Base-by-base conservation (phyloP, 2,329 filamentous ascomycete genomes). In the Apiospora rasikravindrae region DNA sequence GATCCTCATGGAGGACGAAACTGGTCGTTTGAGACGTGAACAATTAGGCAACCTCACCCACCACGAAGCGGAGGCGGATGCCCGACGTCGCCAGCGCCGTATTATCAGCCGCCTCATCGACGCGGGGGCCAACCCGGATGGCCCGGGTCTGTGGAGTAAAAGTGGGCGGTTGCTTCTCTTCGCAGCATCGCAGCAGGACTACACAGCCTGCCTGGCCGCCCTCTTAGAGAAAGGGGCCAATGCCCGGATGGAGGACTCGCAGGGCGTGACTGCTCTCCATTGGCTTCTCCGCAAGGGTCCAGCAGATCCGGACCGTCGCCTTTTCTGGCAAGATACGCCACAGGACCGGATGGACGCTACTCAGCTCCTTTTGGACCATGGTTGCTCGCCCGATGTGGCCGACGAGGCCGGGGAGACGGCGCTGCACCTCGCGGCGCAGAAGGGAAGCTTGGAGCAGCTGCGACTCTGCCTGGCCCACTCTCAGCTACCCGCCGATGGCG, bases 181-280 rank as follows among this genome's bases (percentile, higher is more conserved):
- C 66, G 40, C 66, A 10, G 19, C 26, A 33, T 24, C n/a, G 5
- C 66, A 67, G 24, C n/a, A 10, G 3, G 66, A 67, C 66, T 67
- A 67, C 26, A 45, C 22, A 67, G 66, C 40, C 44, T 67, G 24
- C 66, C 7, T 67, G 37, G 66, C 13, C 24, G 13, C 66, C 13
- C 66, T 67, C 66, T 10, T 67, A 24, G 66, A 67, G 19, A 67
- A 67, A 33, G 40, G 66, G 40, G 66, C 66, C 40, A 45, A 45
- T 67, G 40, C 37, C 13, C 22, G 66, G 4, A 45, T 24, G 11
- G 16, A 42, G 13, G 33, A 45, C 16, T 67, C 33, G 40, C 5
- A 45, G 13, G 66, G 66, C 66, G n/a, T 8, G n/a, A 67, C 66
- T 45, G 66, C 66, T 44, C 66, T 67, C 40, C 66, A 67, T 44